phyloP scores from a whole-genome alignment of 495 filamentous ascomycete genomes.

The Trichoderma parareesei region DNA sequence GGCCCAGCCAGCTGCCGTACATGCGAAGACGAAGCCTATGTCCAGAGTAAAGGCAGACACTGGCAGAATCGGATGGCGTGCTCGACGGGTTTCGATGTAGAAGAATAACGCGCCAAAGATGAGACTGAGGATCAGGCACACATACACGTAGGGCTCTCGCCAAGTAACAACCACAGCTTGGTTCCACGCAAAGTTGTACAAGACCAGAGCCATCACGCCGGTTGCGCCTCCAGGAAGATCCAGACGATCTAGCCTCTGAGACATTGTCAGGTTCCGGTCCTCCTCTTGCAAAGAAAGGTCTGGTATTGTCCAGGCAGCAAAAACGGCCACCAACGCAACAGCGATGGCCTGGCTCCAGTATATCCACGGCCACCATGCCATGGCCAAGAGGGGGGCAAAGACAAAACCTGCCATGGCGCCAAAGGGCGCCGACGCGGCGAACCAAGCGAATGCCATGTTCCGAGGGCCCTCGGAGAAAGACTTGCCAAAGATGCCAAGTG shows the following conservation, averaged over 20 bases:
- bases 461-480: slow-evolving; percentile 42
- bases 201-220: slow-evolving; percentile 47
- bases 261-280: neutral
- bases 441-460: slow-evolving; percentile 51
- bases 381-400: neutral
- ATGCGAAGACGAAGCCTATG: slow-evolving; percentile 45
- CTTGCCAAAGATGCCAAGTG: slow-evolving; percentile 49
- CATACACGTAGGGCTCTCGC: slow-evolving; percentile 43
- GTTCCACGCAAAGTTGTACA: slow-evolving; percentile 56
- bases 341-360: neutral
- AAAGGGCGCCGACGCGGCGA: slow-evolving; percentile 53
- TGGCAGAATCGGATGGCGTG: slow-evolving; percentile 46
- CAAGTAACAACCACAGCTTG: slow-evolving; percentile 53
- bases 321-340: neutral
- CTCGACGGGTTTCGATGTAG: slow-evolving; percentile 38
- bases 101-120: slow-evolving; percentile 42
- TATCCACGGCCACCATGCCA: neutral
- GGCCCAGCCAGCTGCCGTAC: slow-evolving; percentile 51
- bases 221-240: slow-evolving; percentile 42
- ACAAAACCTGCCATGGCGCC: slow-evolving; percentile 31
- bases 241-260: slow-evolving; percentile 15
- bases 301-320: neutral
- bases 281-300: neutral
- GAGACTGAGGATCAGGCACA: slow-evolving; percentile 47
- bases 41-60: slow-evolving; percentile 41